A percentile compares a stretch with the other conserved stretches of the same genome.
phyloP scores from a whole-genome alignment of 164 flowering plant genomes.

The Stephania yunnanensis region DNA sequence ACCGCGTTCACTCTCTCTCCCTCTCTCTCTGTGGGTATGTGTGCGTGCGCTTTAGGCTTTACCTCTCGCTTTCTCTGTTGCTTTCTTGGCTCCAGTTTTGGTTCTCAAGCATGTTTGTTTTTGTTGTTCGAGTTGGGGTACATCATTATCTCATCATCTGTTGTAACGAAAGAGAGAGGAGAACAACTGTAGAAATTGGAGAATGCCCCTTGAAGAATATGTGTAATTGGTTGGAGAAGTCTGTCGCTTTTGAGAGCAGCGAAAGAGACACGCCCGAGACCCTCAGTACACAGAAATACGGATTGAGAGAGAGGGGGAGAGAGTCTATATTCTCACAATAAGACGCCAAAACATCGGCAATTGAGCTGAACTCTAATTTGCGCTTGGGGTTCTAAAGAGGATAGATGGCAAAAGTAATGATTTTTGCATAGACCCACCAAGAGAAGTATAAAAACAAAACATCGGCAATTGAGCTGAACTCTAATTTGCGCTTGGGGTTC shows the following conservation, averaged over 20 bases:
- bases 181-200: constrained; percentile 12
- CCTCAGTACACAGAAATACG: neutral
- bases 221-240: neutral
- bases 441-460: too few relatives aligned
- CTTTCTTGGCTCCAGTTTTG: constrained; percentile 19
- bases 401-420: neutral
- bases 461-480: neutral
- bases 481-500: neutral
- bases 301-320: neutral
- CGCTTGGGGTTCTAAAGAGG: neutral
- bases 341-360: neutral
- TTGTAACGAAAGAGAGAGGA: constrained; percentile 21
- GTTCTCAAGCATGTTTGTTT: constrained; percentile 24
- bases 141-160: constrained; percentile 81
- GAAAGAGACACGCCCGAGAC: constrained; percentile 30
- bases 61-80: constrained; percentile 18
- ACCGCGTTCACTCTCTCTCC: neutral
- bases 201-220: neutral
- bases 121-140: constrained; percentile 18
- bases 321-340: neutral
- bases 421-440: neutral
- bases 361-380: neutral
- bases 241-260: constrained; percentile 11
- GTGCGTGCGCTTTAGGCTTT: neutral
- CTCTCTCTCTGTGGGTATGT: neutral